phyloP scores from a whole-genome alignment of 176 grass and related monocot species.

The Dactylis glomerata region DNA sequence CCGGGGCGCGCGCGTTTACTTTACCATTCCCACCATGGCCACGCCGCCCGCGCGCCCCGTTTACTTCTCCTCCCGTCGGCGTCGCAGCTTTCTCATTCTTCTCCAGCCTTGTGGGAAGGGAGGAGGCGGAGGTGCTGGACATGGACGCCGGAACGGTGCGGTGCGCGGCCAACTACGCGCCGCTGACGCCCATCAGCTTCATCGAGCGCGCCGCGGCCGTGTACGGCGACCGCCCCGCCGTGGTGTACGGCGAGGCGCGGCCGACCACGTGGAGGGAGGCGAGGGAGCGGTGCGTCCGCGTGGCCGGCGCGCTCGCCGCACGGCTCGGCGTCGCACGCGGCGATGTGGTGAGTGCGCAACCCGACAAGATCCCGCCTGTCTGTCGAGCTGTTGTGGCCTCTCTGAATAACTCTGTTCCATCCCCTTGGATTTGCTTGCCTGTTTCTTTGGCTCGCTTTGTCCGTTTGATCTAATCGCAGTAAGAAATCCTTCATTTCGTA shows the following conservation, averaged over 20 bases:
- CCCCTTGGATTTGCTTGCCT: too few species aligned
- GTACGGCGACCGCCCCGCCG: conserved; percentile 42
- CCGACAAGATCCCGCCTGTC: neutral
- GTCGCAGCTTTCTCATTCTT: neutral
- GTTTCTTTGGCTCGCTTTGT: too few species aligned
- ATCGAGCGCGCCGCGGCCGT: conserved; percentile 66
- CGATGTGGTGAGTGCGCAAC: conserved; percentile 48
- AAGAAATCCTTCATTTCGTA: too few species aligned
- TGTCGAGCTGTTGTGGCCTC: too few species aligned
- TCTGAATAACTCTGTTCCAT: too few species aligned
- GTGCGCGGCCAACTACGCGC: conserved; percentile 60
- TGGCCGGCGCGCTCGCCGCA: conserved; percentile 49
- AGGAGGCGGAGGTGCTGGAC: conserved; percentile 5
- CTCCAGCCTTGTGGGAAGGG: neutral
- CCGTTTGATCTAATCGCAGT: too few species aligned
- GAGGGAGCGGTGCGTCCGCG: conserved; percentile 45
- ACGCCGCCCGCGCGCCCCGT: neutral
- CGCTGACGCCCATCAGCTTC: conserved; percentile 68
- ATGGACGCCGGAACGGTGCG: conserved; percentile 52
- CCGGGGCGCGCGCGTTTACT: neutral
- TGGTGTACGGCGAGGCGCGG: conserved; percentile 28
- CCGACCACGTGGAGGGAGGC: conserved; percentile 50
- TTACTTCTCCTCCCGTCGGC: neutral
- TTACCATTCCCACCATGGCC: neutral
- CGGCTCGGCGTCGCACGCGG: conserved; percentile 48